Evolutionary conservation across 2,329 filamentous ascomycete species (phyloP).

Genomic region (Fonsecaea erecta): DNA sequence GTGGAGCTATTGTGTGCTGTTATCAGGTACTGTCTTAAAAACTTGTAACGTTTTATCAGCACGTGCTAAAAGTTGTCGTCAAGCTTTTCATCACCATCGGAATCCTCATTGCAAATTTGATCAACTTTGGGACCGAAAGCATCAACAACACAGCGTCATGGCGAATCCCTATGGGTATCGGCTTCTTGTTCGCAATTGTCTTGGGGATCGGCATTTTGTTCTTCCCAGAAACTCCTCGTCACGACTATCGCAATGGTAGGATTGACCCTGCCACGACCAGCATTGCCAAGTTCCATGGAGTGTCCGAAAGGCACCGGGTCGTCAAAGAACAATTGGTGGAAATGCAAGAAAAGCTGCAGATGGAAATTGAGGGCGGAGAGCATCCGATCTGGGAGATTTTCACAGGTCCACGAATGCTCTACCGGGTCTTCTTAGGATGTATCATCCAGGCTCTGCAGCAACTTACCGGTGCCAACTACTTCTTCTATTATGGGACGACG

Average conservation of each 20-base stretch:
- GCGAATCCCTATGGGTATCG: constrained; percentile 59
- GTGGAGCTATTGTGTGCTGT: constrained; percentile 52
- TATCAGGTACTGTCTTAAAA: constrained; percentile 45
- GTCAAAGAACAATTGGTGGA: constrained; percentile 59
- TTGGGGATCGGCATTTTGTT: constrained; percentile 60
- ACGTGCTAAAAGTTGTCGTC: not conserved
- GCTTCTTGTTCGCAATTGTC: constrained; percentile 60
- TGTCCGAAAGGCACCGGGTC: constrained; percentile 57
- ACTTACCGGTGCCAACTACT: constrained; percentile 52
- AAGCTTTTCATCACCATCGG: constrained; percentile 55
- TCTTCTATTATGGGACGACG: constrained; percentile 65
- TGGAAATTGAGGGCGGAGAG: constrained; percentile 51
- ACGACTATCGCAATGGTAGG: constrained; percentile 60
- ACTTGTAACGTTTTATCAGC: not conserved
- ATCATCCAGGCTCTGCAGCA: constrained; percentile 51
- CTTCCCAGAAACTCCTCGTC: constrained; percentile 62
- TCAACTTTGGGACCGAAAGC: constrained; percentile 54
- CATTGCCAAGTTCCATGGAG: constrained; percentile 60
- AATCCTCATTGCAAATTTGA: constrained; percentile 54
- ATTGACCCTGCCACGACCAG: constrained; percentile 56
- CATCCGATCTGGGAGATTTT: constrained; percentile 45
- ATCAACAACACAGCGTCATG: constrained; percentile 51
- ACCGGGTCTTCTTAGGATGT: constrained; percentile 49
- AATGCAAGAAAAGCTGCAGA: constrained; percentile 61
- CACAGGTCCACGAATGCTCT: constrained; percentile 49